Evolutionary conservation across 2,329 filamentous ascomycete species (phyloP), one percentile per base, ranked within the genome.

Genomic region (Cladorrhinum sp.): DNA sequence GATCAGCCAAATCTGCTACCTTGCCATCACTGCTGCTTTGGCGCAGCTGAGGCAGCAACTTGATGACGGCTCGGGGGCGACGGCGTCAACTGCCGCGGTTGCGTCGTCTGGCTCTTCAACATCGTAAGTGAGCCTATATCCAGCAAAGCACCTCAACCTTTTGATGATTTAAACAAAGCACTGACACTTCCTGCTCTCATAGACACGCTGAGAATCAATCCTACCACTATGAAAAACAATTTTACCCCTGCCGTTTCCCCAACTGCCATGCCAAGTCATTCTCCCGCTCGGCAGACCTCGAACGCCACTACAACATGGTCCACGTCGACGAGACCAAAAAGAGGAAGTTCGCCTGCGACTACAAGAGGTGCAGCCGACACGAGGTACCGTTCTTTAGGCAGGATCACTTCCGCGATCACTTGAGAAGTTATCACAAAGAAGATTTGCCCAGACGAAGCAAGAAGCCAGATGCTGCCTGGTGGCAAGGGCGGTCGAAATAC

Each of bases 321-420:
- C 83, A 86, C 68, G 70, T 72, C 12, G 72, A 74, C 0, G 73
- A 74, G 1, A 71, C 72, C 18, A 67, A 76, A 52, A 81, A 79
- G 64, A 73, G 76, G 12, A 70, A 74, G 18, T 82, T 75, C 66
- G 71, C 68, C 20, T 86, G 83, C 70, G 82, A 85, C 74, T 84
- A 84, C 66, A 69, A 72, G 18, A 74, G 70, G 55, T 85, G 83
- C 68, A 62, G 69, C 23, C 78, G 83, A 7, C 72, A 71, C 25
- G 68, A 69, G 5, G 71, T 76, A 2, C 78, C 81, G 1, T 85
- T 85, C 66, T 75, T 76, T 65, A 78, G 83, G 32, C 77, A 79
- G 29, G 83, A 86, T 63, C 83, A 85, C 71, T 83, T 78, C 68
- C 77, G 83, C 38, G 82, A 84, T 60, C 83, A 86, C 68, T 76